A percentile compares a stretch with the other conserved stretches of the same genome.
These are phyloP conservation scores for Yamadazyma diddensiae DNA, from an alignment of 1,139 yeast species.

Conservation along the genomic window DNA sequence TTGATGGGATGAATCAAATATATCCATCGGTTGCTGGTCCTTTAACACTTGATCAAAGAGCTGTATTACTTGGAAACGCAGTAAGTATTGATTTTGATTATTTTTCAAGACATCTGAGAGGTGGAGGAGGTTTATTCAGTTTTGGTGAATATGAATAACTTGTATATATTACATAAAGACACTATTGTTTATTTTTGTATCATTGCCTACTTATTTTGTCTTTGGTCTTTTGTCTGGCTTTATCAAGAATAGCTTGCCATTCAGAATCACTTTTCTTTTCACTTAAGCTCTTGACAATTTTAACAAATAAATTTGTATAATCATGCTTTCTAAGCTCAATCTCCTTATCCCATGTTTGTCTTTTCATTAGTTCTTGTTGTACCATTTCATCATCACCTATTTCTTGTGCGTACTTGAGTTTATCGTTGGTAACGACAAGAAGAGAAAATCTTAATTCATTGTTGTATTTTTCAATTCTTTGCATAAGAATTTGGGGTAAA, in stretches of 20 bases:
- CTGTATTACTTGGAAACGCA: slow-evolving; percentile 81
- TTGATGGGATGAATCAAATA: slow-evolving; percentile 44
- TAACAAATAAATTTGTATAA: slow-evolving; percentile 51
- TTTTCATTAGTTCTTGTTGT: slow-evolving; percentile 28
- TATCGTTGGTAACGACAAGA: slow-evolving; percentile 54
- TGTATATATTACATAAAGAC: neutral
- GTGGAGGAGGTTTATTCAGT: slow-evolving; percentile 40
- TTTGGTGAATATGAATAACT: slow-evolving; percentile 34
- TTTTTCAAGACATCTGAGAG: slow-evolving; percentile 81
- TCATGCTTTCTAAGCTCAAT: slow-evolving; percentile 53
- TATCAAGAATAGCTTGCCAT: slow-evolving; percentile 38
- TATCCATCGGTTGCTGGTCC: slow-evolving; percentile 43
- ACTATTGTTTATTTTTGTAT: neutral
- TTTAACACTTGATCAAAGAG: slow-evolving; percentile 76
- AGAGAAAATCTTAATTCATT: slow-evolving; percentile 60
- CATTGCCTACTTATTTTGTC: slow-evolving; percentile 4
- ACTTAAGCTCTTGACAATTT: slow-evolving; percentile 41
- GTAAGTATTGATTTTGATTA: slow-evolving; percentile 93
- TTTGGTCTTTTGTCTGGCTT: slow-evolving; percentile 25
- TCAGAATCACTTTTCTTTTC: slow-evolving; percentile 37
- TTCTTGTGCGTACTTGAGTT: slow-evolving; percentile 33
- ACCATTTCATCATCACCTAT: slow-evolving; percentile 35
- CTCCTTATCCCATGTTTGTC: slow-evolving; percentile 39
- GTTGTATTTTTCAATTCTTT: slow-evolving; percentile 46
- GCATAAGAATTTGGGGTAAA: slow-evolving; percentile 42